Base-by-base conservation (phyloP, 1,284 basidiomycete species). In the Marasmius oreades region DNA sequence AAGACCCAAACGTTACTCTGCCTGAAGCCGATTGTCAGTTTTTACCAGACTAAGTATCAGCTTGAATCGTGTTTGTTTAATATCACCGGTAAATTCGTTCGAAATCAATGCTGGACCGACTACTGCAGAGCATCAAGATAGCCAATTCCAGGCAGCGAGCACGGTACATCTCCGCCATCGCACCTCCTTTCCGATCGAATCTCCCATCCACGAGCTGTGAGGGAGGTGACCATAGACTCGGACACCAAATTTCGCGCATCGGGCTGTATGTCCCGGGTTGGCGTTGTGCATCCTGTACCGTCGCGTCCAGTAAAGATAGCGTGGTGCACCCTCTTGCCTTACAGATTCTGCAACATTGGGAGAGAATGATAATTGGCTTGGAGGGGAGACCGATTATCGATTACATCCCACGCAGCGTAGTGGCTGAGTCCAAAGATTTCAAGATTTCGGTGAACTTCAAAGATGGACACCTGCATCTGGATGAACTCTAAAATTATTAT, bases 181-280 rank as follows among this genome's bases (percentile, higher is more conserved):
- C 44, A n/a, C 66, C 66, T 14, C 56, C 53, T 16, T 55, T 58
- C 3, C 64, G 62, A 31, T 71, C 69, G 52, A 76, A 77, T 7
- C 76, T 70, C 6, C 74, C 71, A 6, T 74, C 72, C 8, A 69
- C 64, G 24, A 54, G 55, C 4, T 67, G 66, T 7, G 1, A 67
- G 59, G 1, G 72, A 73, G 31, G 68, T 61, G 31, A 79, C 60
- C 70, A 48, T 73, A 73, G 33, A 79, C 69, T 24, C 79, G 68
- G 51, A 86, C 64, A 20, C 77, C 80, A 64, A 73, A 81, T 63
- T 83, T 82, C 58, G 75, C 72, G 67, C 80, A 81, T 85, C 81
- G 1, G 78, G 58, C 60, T 85, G 81, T 48, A 81, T 79, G 42
- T 73, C 73, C 7, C 82, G 75, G 1, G 77, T 79, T 69, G 1